A percentile compares a stretch with the other conserved stretches of the same genome.
Evolutionary conservation across 108 stramenopile genomes (phyloP).

Genomic region (Pseudonitzschia delicatissima): DNA sequence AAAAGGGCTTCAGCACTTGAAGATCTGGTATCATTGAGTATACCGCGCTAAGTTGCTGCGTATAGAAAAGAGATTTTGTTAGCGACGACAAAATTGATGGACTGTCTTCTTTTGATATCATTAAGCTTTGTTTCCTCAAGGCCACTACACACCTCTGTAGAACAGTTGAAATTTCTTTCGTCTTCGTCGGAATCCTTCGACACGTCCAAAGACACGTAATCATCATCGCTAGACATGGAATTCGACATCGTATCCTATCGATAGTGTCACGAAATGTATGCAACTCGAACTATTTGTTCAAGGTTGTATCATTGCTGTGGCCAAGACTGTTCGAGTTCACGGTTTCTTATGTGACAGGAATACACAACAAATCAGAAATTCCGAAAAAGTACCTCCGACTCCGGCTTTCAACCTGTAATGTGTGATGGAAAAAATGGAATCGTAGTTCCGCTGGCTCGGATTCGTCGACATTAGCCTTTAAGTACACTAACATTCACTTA

Average conservation of each 20-base stretch:
- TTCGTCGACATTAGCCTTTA: too few species aligned
- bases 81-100: not conserved
- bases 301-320: too few species aligned
- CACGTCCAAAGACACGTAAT: constrained; percentile 6
- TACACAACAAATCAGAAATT: too few species aligned
- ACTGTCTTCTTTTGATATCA: not conserved
- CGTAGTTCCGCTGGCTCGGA: too few species aligned
- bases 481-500: too few species aligned
- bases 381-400: too few species aligned
- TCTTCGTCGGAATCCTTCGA: constrained; percentile 3
- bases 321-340: too few species aligned
- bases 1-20: not conserved
- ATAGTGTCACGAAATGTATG: not conserved
- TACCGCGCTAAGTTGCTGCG: not conserved
- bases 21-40: not conserved
- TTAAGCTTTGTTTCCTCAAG: not conserved
- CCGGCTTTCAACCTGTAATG: too few species aligned
- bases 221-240: constrained; percentile 6
- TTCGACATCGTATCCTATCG: not conserved
- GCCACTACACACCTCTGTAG: not conserved
- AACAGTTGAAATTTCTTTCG: not conserved
- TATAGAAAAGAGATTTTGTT: not conserved
- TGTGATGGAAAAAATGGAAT: too few species aligned
- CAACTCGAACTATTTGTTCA: too few species aligned
- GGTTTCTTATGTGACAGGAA: too few species aligned